Evolutionary conservation across 345 rosid species (phyloP).

Genomic region (Viola odorata): DNA sequence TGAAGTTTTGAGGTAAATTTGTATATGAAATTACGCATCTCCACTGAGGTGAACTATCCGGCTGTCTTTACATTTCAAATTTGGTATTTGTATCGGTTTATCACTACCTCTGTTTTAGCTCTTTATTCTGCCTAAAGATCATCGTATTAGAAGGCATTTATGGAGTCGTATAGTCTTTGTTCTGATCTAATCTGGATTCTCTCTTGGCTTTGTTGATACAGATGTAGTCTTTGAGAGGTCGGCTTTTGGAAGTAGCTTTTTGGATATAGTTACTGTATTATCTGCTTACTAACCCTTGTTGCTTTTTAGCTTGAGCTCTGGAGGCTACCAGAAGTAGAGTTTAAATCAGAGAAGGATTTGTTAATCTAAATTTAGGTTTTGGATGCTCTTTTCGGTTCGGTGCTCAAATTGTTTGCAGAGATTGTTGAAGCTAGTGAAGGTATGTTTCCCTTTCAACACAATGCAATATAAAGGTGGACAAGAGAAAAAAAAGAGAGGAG

Average conservation of each 20-base stretch:
- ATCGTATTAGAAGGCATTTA: constrained; percentile 13
- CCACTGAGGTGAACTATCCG: constrained; percentile 17
- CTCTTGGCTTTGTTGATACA: constrained; percentile 37
- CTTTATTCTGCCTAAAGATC: constrained; percentile 4
- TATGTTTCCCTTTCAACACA: constrained; percentile 28
- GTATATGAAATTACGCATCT: constrained; percentile 26
- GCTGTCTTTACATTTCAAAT: constrained; percentile 16
- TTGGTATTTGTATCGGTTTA: constrained; percentile 23
- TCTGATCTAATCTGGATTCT: constrained; percentile 23
- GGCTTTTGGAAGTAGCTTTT: constrained; percentile 26
- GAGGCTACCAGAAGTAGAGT: constrained; percentile 23
- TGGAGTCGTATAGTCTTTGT: constrained; percentile 4
- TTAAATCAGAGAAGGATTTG: constrained; percentile 21
- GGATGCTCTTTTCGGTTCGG: constrained; percentile 8
- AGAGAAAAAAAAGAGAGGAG: background rate
- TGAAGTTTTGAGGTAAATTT: constrained; percentile 35
- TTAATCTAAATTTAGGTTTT: constrained; percentile 18
- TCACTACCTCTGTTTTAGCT: constrained; percentile 4
- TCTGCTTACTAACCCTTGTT: constrained; percentile 26
- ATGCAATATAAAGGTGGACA: background rate
- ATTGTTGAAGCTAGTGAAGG: constrained; percentile 29
- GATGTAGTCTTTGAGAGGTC: constrained; percentile 25
- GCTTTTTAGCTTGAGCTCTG: constrained; percentile 27
- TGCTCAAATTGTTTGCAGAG: constrained; percentile 12
- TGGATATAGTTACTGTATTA: constrained; percentile 14